phyloP scores from a whole-genome alignment of 495 filamentous ascomycete species.

The Letharia columbiana region DNA sequence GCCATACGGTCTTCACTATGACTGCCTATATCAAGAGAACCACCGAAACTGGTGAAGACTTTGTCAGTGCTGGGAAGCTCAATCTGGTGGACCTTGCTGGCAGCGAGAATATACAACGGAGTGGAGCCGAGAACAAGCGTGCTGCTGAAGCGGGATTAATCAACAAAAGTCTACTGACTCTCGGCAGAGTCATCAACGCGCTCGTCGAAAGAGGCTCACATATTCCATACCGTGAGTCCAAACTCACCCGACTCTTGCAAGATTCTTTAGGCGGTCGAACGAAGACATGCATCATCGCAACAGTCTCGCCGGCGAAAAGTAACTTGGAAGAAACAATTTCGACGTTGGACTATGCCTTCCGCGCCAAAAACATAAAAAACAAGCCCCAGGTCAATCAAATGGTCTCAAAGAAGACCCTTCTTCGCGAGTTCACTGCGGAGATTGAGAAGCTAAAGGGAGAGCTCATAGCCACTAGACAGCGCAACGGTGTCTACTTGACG shows the following conservation, averaged over 20 bases:
- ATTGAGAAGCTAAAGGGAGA: conserved; percentile 92
- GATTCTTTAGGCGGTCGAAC: conserved; percentile 92
- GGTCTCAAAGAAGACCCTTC: conserved; percentile 82
- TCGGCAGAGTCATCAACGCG: conserved; percentile 96
- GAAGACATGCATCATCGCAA: conserved; percentile 98
- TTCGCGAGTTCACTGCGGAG: conserved; percentile 84
- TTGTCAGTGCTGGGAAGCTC: conserved; percentile 85
- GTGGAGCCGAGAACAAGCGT: conserved; percentile 94
- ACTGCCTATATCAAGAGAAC: conserved; percentile 78
- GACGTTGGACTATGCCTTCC: conserved; percentile 92
- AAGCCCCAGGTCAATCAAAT: conserved; percentile 91
- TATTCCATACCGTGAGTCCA: conserved; percentile 95
- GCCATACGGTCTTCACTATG: conserved; percentile 93
- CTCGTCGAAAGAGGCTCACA: conserved; percentile 84
- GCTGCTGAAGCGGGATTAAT: conserved; percentile 93
- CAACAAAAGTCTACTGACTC: conserved; percentile 92
- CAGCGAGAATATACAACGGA: conserved; percentile 94
- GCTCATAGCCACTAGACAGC: conserved; percentile 82
- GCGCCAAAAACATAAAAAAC: conserved; percentile 96
- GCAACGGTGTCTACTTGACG: conserved; percentile 89
- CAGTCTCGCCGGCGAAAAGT: conserved; percentile 84
- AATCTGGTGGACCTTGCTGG: conserved; percentile 95
- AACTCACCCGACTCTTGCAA: conserved; percentile 88
- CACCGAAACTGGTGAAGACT: conserved; percentile 78
- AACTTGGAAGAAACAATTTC: conserved; percentile 98